These are phyloP conservation scores for Musa troglodytarum DNA, from an alignment of 176 grass and related monocot species.

Conservation along the genomic window DNA sequence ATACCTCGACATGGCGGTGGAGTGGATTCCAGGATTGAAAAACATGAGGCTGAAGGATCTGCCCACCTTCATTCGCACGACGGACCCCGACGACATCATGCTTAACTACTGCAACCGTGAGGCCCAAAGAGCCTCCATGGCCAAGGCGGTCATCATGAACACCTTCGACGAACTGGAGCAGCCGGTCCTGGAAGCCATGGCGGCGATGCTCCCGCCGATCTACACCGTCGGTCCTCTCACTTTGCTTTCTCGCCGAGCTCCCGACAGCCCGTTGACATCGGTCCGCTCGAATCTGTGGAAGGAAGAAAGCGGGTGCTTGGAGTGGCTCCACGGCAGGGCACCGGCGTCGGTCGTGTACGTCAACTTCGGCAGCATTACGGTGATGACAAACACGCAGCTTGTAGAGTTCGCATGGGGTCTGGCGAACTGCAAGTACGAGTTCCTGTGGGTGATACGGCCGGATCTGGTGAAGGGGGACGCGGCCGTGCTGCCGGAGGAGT, in stretches of 20 bases:
- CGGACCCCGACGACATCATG: not conserved
- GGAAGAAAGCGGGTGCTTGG: slow-evolving; percentile 10
- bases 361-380: slow-evolving; percentile 17
- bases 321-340: slow-evolving; percentile 6
- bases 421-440: slow-evolving; percentile 8
- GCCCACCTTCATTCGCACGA: slow-evolving; percentile 1
- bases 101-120: not conserved
- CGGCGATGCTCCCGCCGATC: slow-evolving; percentile 2
- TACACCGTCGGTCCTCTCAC: not conserved
- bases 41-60: slow-evolving; percentile 8
- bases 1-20: not conserved
- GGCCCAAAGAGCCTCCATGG: not conserved
- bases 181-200: slow-evolving; percentile 5
- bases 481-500: slow-evolving; percentile 8
- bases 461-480: slow-evolving; percentile 2
- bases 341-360: slow-evolving; percentile 10
- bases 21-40: slow-evolving; percentile 10
- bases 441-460: slow-evolving; percentile 14
- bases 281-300: slow-evolving; percentile 11
- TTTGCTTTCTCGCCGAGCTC: not conserved
- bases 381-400: slow-evolving; percentile 18
- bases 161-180: slow-evolving; percentile 9
- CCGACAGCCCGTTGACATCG: not conserved
- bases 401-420: slow-evolving; percentile 21
- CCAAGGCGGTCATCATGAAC: not conserved